phyloP scores from a whole-genome alignment of 2,329 filamentous ascomycete species.

The Chalaropsis ovoidea region DNA sequence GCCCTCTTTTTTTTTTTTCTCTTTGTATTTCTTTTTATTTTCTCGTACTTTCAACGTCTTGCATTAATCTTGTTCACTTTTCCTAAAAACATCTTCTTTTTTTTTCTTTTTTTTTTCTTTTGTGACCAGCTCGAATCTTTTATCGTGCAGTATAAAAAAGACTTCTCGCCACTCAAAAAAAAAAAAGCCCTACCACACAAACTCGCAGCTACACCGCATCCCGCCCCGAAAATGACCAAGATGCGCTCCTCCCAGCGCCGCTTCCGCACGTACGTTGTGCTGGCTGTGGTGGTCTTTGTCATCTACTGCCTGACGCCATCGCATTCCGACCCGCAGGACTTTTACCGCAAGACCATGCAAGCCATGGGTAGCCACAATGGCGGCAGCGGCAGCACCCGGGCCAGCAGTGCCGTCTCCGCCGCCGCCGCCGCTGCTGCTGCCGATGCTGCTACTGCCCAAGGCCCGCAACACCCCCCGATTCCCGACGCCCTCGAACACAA shows the following conservation, averaged over 20 bases:
- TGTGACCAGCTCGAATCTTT: background rate
- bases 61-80: background rate
- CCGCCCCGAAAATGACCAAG: conserved; percentile 18
- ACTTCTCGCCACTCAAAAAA: background rate
- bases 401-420: conserved; percentile 32
- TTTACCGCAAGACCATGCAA: conserved; percentile 50
- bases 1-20: background rate
- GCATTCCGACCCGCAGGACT: conserved; percentile 36
- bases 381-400: conserved; percentile 36
- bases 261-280: conserved; percentile 20
- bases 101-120: background rate
- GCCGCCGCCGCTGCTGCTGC: background rate
- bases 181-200: background rate
- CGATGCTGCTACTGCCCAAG: conserved; percentile 26
- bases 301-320: conserved; percentile 24
- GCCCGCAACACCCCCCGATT: conserved; percentile 45
- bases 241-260: conserved; percentile 22
- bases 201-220: background rate
- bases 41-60: background rate
- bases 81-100: background rate
- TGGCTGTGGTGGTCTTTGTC: conserved; percentile 21
- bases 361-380: conserved; percentile 39
- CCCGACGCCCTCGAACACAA: conserved; percentile 46
- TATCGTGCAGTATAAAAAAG: too few species aligned
- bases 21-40: background rate